phyloP scores from a whole-genome alignment of 31 red algal genomes.

The Asparagopsis taxiformis region DNA sequence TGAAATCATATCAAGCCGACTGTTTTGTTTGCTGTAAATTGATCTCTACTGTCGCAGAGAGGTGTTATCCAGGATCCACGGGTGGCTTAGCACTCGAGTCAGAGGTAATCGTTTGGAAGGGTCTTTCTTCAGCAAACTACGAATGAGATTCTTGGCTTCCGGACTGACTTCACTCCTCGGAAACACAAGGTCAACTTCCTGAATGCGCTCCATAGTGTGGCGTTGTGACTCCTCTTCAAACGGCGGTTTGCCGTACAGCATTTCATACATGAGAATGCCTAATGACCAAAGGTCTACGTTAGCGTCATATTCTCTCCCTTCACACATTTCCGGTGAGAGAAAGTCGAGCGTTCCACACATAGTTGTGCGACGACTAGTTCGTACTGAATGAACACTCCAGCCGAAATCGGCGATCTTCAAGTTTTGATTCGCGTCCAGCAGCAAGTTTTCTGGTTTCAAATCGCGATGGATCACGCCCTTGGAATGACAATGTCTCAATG shows the following conservation, averaged over 20 bases:
- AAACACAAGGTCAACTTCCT: slow-evolving; percentile 78
- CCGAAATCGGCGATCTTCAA: slow-evolving; percentile 99
- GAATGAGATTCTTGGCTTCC: slow-evolving; percentile 83
- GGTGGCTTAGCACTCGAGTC: slow-evolving; percentile 69
- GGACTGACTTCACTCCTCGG: slow-evolving; percentile 51
- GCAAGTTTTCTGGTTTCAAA: slow-evolving; percentile 97
- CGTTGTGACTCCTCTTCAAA: slow-evolving; percentile 80
- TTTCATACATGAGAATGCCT: slow-evolving; percentile 96
- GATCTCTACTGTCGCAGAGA: not conserved
- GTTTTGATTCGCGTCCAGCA: slow-evolving; percentile 78
- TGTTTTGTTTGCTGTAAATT: not conserved
- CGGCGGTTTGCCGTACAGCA: slow-evolving; percentile 89
- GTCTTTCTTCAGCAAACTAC: slow-evolving; percentile 70
- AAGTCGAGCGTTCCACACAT: slow-evolving; percentile 98
- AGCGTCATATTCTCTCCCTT: slow-evolving; percentile 78
- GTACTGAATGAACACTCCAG: slow-evolving; percentile 94
- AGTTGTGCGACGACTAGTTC: slow-evolving; percentile 66
- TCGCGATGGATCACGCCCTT: slow-evolving; percentile 98
- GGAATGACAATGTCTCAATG: slow-evolving; percentile 91
- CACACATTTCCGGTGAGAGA: slow-evolving; percentile 96
- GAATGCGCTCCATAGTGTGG: slow-evolving; percentile 82
- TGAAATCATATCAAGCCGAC: no score
- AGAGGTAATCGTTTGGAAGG: slow-evolving; percentile 74
- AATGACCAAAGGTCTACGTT: slow-evolving; percentile 90
- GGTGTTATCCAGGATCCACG: slow-evolving; percentile 81